Percentiles rank a stretch among this genome's conserved stretches.
phyloP scores from a whole-genome alignment of 2,329 filamentous ascomycete genomes.

The Aspergillus caelatus region DNA sequence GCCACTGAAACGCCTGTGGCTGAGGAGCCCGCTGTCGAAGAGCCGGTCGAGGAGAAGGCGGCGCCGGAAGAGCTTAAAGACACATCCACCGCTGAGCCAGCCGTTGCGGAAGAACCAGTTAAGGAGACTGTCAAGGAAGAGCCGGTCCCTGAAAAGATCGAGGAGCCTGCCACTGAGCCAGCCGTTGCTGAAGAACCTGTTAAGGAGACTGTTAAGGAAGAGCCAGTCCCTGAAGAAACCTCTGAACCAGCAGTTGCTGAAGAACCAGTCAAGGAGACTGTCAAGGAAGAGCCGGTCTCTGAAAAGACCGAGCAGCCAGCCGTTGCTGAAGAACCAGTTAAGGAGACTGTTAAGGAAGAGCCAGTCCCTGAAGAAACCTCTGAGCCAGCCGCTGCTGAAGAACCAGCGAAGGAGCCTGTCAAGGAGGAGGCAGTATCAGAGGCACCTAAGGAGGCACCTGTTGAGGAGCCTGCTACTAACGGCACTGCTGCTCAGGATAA shows the following conservation, averaged over 20 bases:
- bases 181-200: slow-evolving; percentile 5
- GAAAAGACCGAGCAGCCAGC: slow-evolving; percentile 11
- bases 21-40: neutral
- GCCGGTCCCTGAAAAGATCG: slow-evolving; percentile 12
- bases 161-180: slow-evolving; percentile 9
- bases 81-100: neutral
- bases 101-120: slow-evolving; percentile 8
- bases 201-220: slow-evolving; percentile 9
- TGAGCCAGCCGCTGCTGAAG: slow-evolving; percentile 2
- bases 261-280: slow-evolving; percentile 1
- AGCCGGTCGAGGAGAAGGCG: neutral
- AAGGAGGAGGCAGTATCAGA: neutral
- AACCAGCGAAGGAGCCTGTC: neutral
- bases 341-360: slow-evolving; percentile 12
- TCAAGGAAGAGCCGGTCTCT: slow-evolving; percentile 13
- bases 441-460: neutral
- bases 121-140: slow-evolving; percentile 13
- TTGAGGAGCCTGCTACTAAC: neutral
- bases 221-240: slow-evolving; percentile 13
- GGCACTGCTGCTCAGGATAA: neutral
- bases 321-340: neutral
- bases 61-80: neutral
- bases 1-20: neutral
- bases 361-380: slow-evolving; percentile 11
- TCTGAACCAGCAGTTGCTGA: slow-evolving; percentile 5